Base-by-base conservation (phyloP, 306 rosid species). In the Pachyrhizus erosus region DNA sequence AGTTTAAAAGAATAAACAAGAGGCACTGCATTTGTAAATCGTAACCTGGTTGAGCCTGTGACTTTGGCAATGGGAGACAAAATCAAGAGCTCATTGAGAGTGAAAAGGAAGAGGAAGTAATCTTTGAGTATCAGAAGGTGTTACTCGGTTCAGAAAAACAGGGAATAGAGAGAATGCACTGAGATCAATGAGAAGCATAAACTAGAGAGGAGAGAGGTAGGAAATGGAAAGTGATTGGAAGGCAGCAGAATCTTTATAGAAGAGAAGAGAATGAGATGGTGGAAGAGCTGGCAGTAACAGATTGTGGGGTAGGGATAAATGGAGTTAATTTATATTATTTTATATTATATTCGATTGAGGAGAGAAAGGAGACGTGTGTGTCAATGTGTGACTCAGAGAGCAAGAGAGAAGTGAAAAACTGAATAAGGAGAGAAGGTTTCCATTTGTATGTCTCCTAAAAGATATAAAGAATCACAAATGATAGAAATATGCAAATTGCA, bases 151-250 rank as follows among this genome's bases (percentile, higher is more conserved):
- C n/a, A n/a, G n/a, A 67, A 75, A 84, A 14, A 84, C 66, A 79
- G 91, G 90, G 73, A 84, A 88, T 4, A 93, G 75, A 12, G 94
- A 77, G 60, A 89, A 88, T 78, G 96, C 69, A 49, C 81, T 89
- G 48, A 93, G 90, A 76, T 96, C 99, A 98, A 96, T 96, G n/a
- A n/a, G n/a, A n/a, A n/a, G n/a, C n/a, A n/a, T n/a, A n/a, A n/a
- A n/a, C n/a, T n/a, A n/a, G n/a, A n/a, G n/a, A n/a, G n/a, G n/a
- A n/a, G 75, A 17, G 61, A 77, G 75, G 14, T 11, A 82, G 14
- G 46, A 21, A 45, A 27, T 42, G 17, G 39, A 70, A 42, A 69
- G n/a, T n/a, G n/a, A n/a, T n/a, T n/a, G n/a, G n/a, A n/a, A n/a
- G n/a, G n/a, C n/a, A n/a, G n/a, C n/a, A 42, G 73, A 34, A 29